phyloP scores from a whole-genome alignment of 2,329 filamentous ascomycete species.

The Onygenales sp. region DNA sequence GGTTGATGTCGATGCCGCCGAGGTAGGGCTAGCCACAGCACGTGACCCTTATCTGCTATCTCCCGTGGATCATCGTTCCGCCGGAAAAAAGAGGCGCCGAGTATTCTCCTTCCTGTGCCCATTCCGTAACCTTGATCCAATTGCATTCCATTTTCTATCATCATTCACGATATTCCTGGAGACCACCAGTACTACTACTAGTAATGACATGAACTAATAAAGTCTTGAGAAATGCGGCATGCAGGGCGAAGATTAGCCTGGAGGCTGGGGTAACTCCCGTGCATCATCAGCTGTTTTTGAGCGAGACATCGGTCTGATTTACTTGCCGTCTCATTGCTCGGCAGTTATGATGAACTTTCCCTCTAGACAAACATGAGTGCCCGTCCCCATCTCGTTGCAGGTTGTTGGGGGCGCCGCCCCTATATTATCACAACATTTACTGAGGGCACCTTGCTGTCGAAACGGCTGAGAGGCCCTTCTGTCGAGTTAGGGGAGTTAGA shows the following conservation, averaged over 20 bases:
- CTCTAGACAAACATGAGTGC: constrained; percentile 16
- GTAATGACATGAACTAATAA: too few species aligned
- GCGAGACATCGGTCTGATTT: too few species aligned
- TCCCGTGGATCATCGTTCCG: not conserved
- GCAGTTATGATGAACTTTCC: constrained; percentile 12
- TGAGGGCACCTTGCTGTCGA: constrained; percentile 16
- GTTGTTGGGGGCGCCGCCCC: constrained; percentile 14
- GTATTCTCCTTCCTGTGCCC: too few species aligned
- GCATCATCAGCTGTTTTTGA: too few species aligned
- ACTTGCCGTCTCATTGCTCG: too few species aligned
- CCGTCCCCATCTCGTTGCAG: constrained; percentile 16
- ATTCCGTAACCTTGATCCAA: too few species aligned
- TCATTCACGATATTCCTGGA: too few species aligned
- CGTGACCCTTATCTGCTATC: not conserved
- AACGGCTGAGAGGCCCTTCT: constrained; percentile 12
- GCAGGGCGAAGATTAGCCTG: too few species aligned
- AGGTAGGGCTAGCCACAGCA: not conserved
- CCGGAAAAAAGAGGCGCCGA: not conserved
- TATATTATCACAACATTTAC: constrained; percentile 20
- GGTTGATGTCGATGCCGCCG: not conserved
- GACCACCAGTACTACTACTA: too few species aligned
- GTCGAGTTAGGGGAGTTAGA: constrained; percentile 8
- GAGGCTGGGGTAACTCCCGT: too few species aligned
- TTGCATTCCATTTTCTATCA: too few species aligned
- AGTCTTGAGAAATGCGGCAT: too few species aligned